Evolutionary conservation across 2,329 filamentous ascomycete species (phyloP).

Genomic region (Alternaria longipes): DNA sequence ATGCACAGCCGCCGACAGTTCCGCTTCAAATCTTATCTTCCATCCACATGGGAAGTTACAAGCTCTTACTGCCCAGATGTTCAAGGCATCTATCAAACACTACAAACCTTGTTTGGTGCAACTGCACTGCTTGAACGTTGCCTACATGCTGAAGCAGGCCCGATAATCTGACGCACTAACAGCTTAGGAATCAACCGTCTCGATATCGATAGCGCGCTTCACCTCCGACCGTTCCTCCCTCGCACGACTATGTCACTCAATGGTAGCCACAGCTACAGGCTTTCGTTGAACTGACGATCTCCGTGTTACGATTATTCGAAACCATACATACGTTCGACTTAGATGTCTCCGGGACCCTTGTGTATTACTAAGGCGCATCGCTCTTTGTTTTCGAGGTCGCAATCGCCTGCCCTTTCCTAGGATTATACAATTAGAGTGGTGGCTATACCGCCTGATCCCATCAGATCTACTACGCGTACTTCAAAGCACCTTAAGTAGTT

Average conservation of each 20-base stretch:
- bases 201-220: neutral
- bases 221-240: neutral
- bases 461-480: neutral
- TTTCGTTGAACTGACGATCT: neutral
- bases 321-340: neutral
- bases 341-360: neutral
- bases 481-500: neutral
- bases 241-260: neutral
- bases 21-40: neutral
- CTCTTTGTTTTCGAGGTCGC: no score
- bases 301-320: neutral
- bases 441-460: neutral
- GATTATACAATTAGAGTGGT: neutral
- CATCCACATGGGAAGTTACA: neutral
- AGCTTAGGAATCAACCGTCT: neutral
- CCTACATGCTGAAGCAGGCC: neutral
- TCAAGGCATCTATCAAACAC: neutral
- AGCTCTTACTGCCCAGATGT: neutral
- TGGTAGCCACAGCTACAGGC: neutral
- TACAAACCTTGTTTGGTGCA: neutral
- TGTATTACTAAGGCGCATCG: neutral
- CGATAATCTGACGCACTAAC: neutral
- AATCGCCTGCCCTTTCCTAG: neutral
- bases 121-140: neutral
- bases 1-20: neutral